These are phyloP conservation scores for Hemileccinum impolitum DNA, from an alignment of 768 basidiomycete species.

Conservation along the genomic window DNA sequence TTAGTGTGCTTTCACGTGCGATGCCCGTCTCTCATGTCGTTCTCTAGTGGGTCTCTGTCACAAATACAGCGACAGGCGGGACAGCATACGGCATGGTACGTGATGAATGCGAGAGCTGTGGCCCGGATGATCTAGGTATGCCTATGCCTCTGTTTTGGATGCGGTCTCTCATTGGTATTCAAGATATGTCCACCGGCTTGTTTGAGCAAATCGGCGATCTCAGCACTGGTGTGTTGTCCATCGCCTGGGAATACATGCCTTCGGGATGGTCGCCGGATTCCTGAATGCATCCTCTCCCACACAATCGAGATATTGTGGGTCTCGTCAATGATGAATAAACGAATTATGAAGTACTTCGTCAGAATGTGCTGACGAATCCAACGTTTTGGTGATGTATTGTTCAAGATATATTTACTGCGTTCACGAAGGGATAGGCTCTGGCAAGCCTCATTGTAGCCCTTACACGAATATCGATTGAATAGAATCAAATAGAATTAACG, in stretches of 20 bases:
- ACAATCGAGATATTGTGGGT: conserved; percentile 6
- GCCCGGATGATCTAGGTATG: conserved; percentile 53
- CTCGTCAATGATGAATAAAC: conserved; percentile 7
- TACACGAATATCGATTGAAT: conserved; percentile 1
- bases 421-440: conserved; percentile 15
- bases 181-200: conserved; percentile 66
- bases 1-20: conserved; percentile 26
- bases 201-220: conserved; percentile 53
- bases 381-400: conserved; percentile 21
- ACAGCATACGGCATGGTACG: conserved; percentile 46
- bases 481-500: conserved; percentile 16
- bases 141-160: neutral
- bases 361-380: conserved; percentile 19
- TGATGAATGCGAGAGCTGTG: conserved; percentile 62
- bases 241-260: conserved; percentile 61
- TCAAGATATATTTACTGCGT: conserved; percentile 7
- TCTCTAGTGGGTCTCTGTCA: conserved; percentile 55
- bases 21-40: conserved; percentile 7
- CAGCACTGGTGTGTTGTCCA: conserved; percentile 45
- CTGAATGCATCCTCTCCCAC: conserved; percentile 19
- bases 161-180: conserved; percentile 4
- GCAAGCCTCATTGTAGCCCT: conserved; percentile 19
- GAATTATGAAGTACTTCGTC: conserved; percentile 8
- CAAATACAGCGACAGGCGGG: conserved; percentile 53
- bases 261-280: conserved; percentile 34